Conservation (phyloP, 2,329 filamentous ascomycete species). For the Alternaria gansuensis region DNA sequence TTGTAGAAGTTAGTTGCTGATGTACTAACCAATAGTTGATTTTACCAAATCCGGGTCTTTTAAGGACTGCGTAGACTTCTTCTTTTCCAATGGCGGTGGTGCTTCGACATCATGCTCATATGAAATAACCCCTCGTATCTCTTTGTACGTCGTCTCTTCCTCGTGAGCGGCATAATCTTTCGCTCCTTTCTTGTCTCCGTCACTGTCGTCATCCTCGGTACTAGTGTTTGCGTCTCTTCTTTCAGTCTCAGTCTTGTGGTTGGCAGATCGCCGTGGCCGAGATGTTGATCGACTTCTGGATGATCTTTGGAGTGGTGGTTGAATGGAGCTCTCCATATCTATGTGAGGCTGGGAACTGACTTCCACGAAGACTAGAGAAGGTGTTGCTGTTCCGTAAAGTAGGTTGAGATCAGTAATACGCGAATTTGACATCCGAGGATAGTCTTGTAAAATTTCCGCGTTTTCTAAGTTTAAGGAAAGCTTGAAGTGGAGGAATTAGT, state of each 20-base stretch:
- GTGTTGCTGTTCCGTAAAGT: not conserved
- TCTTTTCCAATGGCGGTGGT: constrained; percentile 34
- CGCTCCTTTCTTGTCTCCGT: constrained; percentile 21
- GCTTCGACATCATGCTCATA: constrained; percentile 47
- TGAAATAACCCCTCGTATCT: constrained; percentile 41
- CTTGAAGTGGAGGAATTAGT: not conserved
- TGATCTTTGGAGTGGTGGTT: constrained; percentile 2
- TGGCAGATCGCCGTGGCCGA: constrained; percentile 32
- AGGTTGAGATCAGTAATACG: not conserved
- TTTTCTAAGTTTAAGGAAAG: not conserved
- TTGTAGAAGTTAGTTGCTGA: constrained; percentile 20
- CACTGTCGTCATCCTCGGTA: constrained; percentile 23
- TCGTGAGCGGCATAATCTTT: constrained; percentile 22
- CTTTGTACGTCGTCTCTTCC: constrained; percentile 34
- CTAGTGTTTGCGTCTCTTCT: constrained; percentile 24
- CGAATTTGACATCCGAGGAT: not conserved
- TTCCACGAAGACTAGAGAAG: not conserved
- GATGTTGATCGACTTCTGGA: constrained; percentile 40
- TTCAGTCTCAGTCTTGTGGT: constrained; percentile 41
- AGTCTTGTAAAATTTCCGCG: not conserved
- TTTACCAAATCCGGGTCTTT: constrained; percentile 49
- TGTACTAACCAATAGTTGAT: not conserved
- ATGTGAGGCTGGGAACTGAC: not conserved
- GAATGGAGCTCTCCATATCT: constrained; percentile 12
- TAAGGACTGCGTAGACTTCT: constrained; percentile 35